Evolutionary conservation across 148 eudicot species (phyloP).

Genomic region (Pharnaceum exiguum): DNA sequence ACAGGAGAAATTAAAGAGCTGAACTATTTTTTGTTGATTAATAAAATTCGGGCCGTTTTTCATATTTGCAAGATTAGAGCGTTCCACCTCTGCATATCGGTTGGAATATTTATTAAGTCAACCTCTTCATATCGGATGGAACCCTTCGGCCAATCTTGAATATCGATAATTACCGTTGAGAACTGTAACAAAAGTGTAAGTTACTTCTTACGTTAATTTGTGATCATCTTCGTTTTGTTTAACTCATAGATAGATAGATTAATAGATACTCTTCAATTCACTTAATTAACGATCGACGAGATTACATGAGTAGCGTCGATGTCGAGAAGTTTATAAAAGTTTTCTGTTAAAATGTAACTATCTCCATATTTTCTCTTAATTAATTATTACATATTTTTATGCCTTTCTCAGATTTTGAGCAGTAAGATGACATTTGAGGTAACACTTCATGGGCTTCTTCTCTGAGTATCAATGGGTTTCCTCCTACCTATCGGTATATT

Average conservation of each 20-base stretch:
- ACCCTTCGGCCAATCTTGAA: slow-evolving; percentile 7
- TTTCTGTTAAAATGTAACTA: neutral
- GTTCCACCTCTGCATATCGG: neutral
- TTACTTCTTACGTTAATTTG: neutral
- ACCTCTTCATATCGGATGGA: slow-evolving; percentile 3
- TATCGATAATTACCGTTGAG: neutral
- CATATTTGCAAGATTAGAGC: too few relatives aligned
- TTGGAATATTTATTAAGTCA: neutral
- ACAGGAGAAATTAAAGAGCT: neutral
- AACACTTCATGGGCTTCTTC: slow-evolving; percentile 60
- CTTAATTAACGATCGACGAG: too few relatives aligned
- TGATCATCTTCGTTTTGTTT: too few relatives aligned
- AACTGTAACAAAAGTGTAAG: slow-evolving; percentile 15
- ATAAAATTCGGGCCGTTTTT: neutral
- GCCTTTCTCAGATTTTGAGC: slow-evolving; percentile 28
- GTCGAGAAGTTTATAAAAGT: too few relatives aligned
- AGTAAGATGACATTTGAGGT: slow-evolving; percentile 45
- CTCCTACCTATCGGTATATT: slow-evolving; percentile 74
- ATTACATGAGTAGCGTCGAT: too few relatives aligned
- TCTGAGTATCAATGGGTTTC: slow-evolving; percentile 86
- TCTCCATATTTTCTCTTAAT: too few relatives aligned
- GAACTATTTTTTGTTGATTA: too few relatives aligned
- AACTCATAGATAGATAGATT: too few relatives aligned
- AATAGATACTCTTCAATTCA: neutral
- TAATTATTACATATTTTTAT: too few relatives aligned